A percentile compares a stretch with the other conserved stretches of the same genome.
These are phyloP conservation scores for Phanerochaete carnosa DNA, from an alignment of 768 basidiomycete genomes.

Conservation along the genomic window DNA sequence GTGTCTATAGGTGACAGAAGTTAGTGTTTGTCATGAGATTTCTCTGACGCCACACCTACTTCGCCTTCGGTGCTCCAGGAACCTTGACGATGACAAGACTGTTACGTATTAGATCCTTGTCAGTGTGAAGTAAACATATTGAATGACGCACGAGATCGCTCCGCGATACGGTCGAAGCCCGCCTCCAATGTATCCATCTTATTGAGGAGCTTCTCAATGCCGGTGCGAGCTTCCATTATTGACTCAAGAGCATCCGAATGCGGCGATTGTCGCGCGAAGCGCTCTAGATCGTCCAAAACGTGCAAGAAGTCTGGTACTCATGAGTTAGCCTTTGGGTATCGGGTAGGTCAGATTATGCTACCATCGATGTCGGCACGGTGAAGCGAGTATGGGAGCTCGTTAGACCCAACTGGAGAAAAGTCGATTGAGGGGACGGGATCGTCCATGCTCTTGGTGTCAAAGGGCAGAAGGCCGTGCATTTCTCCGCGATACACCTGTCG, in stretches of 20 bases:
- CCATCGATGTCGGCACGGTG: slow-evolving; percentile 71
- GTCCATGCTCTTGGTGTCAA: slow-evolving; percentile 78
- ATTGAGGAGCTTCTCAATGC: slow-evolving; percentile 64
- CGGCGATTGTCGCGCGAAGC: slow-evolving; percentile 42
- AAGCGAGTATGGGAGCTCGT: slow-evolving; percentile 62
- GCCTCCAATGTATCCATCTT: slow-evolving; percentile 80
- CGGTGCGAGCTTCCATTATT: slow-evolving; percentile 55
- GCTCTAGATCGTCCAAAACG: slow-evolving; percentile 64
- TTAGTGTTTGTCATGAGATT: not conserved
- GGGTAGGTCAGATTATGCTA: slow-evolving; percentile 30
- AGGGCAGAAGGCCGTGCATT: slow-evolving; percentile 83
- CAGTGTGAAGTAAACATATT: not conserved
- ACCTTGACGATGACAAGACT: slow-evolving; percentile 77
- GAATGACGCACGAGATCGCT: slow-evolving; percentile 58
- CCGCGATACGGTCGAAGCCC: slow-evolving; percentile 84
- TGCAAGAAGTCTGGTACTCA: slow-evolving; percentile 49
- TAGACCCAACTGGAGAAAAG: slow-evolving; percentile 66
- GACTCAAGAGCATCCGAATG: slow-evolving; percentile 50
- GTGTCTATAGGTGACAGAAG: slow-evolving; percentile 41
- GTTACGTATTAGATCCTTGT: not conserved
- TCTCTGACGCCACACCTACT: slow-evolving; percentile 43
- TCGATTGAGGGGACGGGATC: slow-evolving; percentile 78
- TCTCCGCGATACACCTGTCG: slow-evolving; percentile 85
- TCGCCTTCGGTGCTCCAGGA: slow-evolving; percentile 65
- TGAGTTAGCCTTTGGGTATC: not conserved